These are phyloP conservation scores for Aphanomyces astaci DNA, from an alignment of 352 stramenopile genomes.

Conservation along the genomic window DNA sequence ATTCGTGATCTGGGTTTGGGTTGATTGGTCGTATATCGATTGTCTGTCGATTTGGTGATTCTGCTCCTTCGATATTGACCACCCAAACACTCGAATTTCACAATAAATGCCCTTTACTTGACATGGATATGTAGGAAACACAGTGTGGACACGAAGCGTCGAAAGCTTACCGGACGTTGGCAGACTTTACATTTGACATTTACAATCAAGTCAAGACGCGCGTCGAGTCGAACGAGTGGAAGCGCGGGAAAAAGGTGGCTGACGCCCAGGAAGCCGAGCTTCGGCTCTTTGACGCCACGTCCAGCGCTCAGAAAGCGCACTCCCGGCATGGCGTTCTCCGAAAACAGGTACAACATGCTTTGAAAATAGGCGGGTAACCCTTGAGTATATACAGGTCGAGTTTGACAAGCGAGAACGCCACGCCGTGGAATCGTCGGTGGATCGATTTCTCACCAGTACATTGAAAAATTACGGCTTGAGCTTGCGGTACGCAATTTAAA, in stretches of 20 bases:
- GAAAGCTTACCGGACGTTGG: slow-evolving; percentile 80
- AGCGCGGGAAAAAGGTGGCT: slow-evolving; percentile 66
- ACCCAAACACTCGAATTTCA: too few species aligned
- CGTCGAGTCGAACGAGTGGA: slow-evolving; percentile 85
- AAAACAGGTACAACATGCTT: slow-evolving; percentile 29
- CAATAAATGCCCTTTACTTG: too few species aligned
- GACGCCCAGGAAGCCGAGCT: slow-evolving; percentile 60
- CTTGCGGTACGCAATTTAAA: slow-evolving; percentile 30
- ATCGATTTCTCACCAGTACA: slow-evolving; percentile 80
- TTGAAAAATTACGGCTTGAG: slow-evolving; percentile 77
- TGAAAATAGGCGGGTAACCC: slow-evolving; percentile 13
- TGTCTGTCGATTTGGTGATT: too few species aligned
- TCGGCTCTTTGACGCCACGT: slow-evolving; percentile 48
- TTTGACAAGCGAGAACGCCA: slow-evolving; percentile 84
- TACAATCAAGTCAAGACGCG: slow-evolving; percentile 82
- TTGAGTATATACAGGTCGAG: slow-evolving; percentile 63
- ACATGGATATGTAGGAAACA: slow-evolving; percentile 23
- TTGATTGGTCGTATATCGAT: too few species aligned
- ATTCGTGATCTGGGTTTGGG: too few species aligned
- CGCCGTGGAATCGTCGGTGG: slow-evolving; percentile 76
- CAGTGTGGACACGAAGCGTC: slow-evolving; percentile 45
- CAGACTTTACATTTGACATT: slow-evolving; percentile 87
- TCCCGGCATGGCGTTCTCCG: slow-evolving; percentile 64
- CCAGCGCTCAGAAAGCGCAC: slow-evolving; percentile 39
- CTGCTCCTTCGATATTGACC: too few species aligned